phyloP scores from a whole-genome alignment of 2,329 filamentous ascomycete species.

The Ascochyta lentis region DNA sequence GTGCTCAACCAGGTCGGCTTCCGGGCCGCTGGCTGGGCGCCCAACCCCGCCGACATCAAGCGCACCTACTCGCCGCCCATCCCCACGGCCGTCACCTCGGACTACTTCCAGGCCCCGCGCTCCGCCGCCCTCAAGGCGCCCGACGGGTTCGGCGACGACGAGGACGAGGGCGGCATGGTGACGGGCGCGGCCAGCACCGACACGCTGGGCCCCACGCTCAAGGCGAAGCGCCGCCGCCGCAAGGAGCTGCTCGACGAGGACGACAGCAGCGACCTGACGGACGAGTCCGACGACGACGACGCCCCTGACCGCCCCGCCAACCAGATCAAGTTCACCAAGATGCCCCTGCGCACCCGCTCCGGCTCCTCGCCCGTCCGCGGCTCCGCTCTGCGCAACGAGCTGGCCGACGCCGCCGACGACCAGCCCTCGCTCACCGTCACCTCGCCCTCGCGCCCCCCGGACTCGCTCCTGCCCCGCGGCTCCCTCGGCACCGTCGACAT shows the following conservation, averaged over 20 bases:
- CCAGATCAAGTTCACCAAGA: conserved; percentile 95
- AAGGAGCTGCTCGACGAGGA: conserved; percentile 83
- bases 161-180: conserved; percentile 74
- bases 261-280: conserved; percentile 83
- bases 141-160: conserved; percentile 69
- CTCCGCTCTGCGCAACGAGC: conserved; percentile 63
- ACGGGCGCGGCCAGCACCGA: conserved; percentile 70
- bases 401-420: conserved; percentile 53
- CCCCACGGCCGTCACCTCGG: conserved; percentile 79
- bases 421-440: conserved; percentile 60
- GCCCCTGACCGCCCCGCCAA: conserved; percentile 71
- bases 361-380: conserved; percentile 79
- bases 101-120: conserved; percentile 79
- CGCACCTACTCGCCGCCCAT: conserved; percentile 87
- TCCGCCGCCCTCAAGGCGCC: conserved; percentile 61
- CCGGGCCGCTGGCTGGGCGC: conserved; percentile 81
- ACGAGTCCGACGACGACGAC: conserved; percentile 81
- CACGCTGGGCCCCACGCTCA: conserved; percentile 68
- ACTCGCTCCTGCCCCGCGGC: conserved; percentile 64
- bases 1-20: conserved; percentile 82
- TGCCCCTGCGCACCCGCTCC: conserved; percentile 85
- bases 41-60: conserved; percentile 77
- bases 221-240: conserved; percentile 70
- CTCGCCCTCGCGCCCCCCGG: conserved; percentile 59
- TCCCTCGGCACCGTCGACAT: conserved; percentile 75